Evolutionary conservation across 2,329 filamentous ascomycete species (phyloP).

Genomic region (Trichoderma harzianum): DNA sequence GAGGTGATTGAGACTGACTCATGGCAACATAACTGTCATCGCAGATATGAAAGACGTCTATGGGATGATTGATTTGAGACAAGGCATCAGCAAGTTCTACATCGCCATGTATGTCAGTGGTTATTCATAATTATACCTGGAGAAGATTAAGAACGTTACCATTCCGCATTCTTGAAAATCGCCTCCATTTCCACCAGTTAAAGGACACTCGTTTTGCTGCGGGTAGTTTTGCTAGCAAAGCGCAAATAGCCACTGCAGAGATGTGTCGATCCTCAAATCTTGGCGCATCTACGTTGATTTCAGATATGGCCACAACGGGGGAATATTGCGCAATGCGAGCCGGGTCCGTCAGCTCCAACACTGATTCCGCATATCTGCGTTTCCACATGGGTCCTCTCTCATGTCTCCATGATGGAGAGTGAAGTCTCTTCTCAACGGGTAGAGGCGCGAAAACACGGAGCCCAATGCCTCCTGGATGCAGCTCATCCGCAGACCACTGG

Average conservation of each 20-base stretch:
- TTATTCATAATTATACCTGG: background rate
- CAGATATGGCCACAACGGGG: background rate
- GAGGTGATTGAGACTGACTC: background rate
- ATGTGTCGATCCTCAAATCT: background rate
- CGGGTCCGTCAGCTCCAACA: background rate
- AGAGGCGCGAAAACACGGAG: background rate
- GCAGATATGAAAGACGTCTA: background rate
- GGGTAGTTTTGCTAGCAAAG: background rate
- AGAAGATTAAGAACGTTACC: background rate
- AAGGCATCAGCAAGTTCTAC: background rate
- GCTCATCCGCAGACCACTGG: background rate
- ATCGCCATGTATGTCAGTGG: background rate
- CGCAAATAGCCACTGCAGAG: background rate
- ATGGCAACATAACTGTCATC: background rate
- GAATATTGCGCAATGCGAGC: background rate
- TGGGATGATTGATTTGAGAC: background rate
- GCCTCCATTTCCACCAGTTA: background rate
- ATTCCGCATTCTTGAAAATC: background rate
- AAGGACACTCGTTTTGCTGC: background rate
- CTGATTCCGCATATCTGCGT: background rate
- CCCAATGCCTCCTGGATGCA: background rate
- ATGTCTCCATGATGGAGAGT: background rate
- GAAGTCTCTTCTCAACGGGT: background rate
- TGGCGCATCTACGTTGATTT: background rate
- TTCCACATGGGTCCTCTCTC: background rate